Base-by-base conservation (phyloP, 1,284 basidiomycete genomes). In the Stereum hirsutum region DNA sequence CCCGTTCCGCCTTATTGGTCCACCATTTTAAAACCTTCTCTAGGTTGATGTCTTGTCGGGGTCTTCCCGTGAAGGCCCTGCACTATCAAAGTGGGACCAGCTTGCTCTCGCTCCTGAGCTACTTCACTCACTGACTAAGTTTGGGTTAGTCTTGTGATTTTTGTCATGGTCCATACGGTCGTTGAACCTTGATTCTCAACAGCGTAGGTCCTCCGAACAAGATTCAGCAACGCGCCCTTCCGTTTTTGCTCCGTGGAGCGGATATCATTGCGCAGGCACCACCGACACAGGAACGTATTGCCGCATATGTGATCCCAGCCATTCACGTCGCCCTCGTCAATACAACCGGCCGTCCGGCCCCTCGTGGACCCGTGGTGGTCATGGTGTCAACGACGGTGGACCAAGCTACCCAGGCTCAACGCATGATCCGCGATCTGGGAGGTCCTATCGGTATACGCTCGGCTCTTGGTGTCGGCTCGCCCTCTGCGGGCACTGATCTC, bases 241-340 rank as follows among this genome's bases (percentile, higher is more conserved):
- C 95, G 1, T 97, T 96, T 65, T 81, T 99, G 48, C 73, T 98
- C 39, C 82, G 89, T 46, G 89, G 92, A 7, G 81, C 89, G 34
- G 96, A 99, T 56, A 95, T 98, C 55, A 97, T 99, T 53, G 94
- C 94, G 5, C 95, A 99, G 65, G 95, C 95, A 10, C 95, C 95
- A 34, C 94, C 95, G 0, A 98, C 95, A 0, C 95, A 98, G 62
- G 95, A 99, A 62, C 78, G 95, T 37, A 98, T 99, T 56, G 94
- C 95, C 25, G 91, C 92, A 44, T 99, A 99, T 62, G 88, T 93
- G 39, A 93, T 95, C 48, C 92, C 91, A 34, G 90, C 89, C 17
- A 86, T 96, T 41, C 91, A 94, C 56, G 80, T 88, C 37, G 88
- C 89, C 32, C 72, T 90, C 45, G 79, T 74, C 44, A 68, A 79